Evolutionary conservation across 2,329 filamentous ascomycete genomes (phyloP), one percentile per base, ranked within the genome.

Genomic region (Pseudohalonectria lignicola): DNA sequence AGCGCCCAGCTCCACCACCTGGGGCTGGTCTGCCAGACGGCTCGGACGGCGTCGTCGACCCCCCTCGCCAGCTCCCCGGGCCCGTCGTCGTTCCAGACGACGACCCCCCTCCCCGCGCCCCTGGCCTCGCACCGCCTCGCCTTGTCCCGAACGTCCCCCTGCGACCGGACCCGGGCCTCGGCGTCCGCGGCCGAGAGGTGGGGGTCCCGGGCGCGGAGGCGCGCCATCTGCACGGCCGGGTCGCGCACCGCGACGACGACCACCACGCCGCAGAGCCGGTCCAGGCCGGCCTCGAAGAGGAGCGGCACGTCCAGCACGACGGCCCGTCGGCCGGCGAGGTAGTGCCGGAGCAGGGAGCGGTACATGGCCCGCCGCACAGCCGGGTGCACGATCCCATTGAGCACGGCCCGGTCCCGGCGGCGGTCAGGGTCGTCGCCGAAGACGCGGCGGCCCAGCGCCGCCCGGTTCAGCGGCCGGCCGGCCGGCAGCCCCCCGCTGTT

Each of bases 351-450:
- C 40, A 96, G 73, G 34, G 73, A 67, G 50, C 71, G 76, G 58
- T 86, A 86, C 71, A 95, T 90, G 56, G 84, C 86, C 53, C 66
- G 70, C 30, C 88, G 72, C 31, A 98, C 88, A 0, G 86, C 87
- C 0, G 92, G 92, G 56, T 98, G 92, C 36, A 96, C 85, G 47
- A 98, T 96, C 35, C 74, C 67, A 56, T 96, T 96, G 12, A 98
- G 69, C 21, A 83, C 78, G 37, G 70, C 76, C 19, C 90, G 70
- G 57, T 94, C 87, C 45, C 67, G 70, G 50, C 73, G 72, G 40
- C 73, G 69, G 48, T 86, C 81, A 20, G 81, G 74, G 34, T 71
- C 77, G 47, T 82, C 70, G 25, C 92, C 92, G 56, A 98, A 98
- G 2, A 98, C 85, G 40, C 87, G 71, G 33, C 79, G 67, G 1